Base-by-base conservation (phyloP, 1,284 basidiomycete species). In the Ceratobasidium sp. region DNA sequence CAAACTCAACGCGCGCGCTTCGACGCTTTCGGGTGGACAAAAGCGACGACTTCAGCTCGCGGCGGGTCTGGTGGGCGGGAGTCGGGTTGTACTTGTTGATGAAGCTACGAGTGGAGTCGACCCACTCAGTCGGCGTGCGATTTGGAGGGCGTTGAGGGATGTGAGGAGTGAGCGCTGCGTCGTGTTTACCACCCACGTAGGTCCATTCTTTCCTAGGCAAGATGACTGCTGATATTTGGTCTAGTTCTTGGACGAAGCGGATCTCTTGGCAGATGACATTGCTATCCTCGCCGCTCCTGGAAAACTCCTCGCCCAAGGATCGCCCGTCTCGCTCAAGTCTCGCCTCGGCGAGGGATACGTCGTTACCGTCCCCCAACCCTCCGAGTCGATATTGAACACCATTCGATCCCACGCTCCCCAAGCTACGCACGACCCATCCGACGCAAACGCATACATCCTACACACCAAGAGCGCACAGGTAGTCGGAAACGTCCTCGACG, bases 41-140 rank as follows among this genome's bases (percentile, higher is more conserved):
- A 93, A 93, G 79, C 79, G 91, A 74, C 92, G 92, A 78, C 79
- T 93, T 27, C 90, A 93, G 75, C 80, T 93, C 22, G 91, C 91
- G 0, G 87, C 90, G 71, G 91, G 91, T 3, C 77, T 93, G 8
- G 82, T 92, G 12, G 91, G 90, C 3, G 89, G 89, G 4, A 86
- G 86, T 22, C 20, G n/a, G 12, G 53, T 93, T 72, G 80, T 93
- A 15, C 81, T 93, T 22, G 87, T 93, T 7, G 91, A 81, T 71
- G 80, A 87, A 78, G 91, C 90, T 74, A 91, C 89, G 1, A 91
- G 88, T 8, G 91, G 91, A 4, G 87, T 93, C 5, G 91, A 93
- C 76, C 91, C 91, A 0, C 78, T 93, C 38, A 91, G 90, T 54
- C 82, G 91, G 53, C 82, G 91, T 50, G 87, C 91, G 0, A 80